phyloP scores from a whole-genome alignment of 306 rosid genomes.

The Macrotyloma uniflorum region DNA sequence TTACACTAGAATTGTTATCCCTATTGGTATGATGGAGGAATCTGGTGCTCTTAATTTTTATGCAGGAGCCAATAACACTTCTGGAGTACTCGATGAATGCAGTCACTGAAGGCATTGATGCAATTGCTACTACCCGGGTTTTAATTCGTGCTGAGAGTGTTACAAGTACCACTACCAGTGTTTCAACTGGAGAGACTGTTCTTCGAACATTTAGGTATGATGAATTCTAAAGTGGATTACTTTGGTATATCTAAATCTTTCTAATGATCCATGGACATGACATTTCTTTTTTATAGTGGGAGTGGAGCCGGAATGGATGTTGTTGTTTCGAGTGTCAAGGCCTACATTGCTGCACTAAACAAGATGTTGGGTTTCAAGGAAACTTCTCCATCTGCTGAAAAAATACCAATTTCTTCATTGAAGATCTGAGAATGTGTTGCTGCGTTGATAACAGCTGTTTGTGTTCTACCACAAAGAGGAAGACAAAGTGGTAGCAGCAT shows the following conservation, averaged over 20 bases:
- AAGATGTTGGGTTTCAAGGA: slow-evolving; percentile 83
- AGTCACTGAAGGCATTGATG: slow-evolving; percentile 97
- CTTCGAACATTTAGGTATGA: slow-evolving; percentile 77
- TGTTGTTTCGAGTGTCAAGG: slow-evolving; percentile 96
- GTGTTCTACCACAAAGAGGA: slow-evolving; percentile 22
- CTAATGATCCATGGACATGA: not conserved
- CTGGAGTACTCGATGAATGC: slow-evolving; percentile 88
- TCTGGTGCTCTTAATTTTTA: not conserved
- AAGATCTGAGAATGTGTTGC: slow-evolving; percentile 15
- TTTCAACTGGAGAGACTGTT: slow-evolving; percentile 65
- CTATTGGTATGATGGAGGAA: slow-evolving; percentile 23
- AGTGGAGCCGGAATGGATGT: slow-evolving; percentile 92
- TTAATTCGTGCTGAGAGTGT: slow-evolving; percentile 61
- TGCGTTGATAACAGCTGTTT: not conserved
- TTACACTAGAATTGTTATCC: slow-evolving; percentile 13
- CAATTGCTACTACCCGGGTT: slow-evolving; percentile 94
- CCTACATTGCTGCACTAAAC: slow-evolving; percentile 80
- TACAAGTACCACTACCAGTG: slow-evolving; percentile 42
- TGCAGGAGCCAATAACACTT: slow-evolving; percentile 84
- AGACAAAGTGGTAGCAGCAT: not conserved
- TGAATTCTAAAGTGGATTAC: slow-evolving; percentile 11
- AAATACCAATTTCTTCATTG: slow-evolving; percentile 42
- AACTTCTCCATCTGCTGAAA: slow-evolving; percentile 41
- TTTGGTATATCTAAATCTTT: slow-evolving; percentile 29
- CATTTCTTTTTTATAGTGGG: slow-evolving; percentile 58